Evolutionary conservation across 2,329 filamentous ascomycete genomes (phyloP).

Genomic region (Teratosphaeria pseudoeucalypti): DNA sequence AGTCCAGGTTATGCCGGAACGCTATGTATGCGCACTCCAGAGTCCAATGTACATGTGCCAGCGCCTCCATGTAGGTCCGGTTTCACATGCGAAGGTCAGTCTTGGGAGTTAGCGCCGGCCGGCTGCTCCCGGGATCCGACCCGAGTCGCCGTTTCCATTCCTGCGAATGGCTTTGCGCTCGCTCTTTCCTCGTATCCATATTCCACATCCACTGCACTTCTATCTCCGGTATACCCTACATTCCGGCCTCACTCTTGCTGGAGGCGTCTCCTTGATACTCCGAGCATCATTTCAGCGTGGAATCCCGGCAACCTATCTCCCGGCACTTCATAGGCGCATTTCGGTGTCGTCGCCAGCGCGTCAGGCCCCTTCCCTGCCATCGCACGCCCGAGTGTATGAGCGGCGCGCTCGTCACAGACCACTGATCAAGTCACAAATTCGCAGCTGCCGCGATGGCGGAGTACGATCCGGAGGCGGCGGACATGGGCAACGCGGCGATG

Average conservation of each 20-base stretch:
- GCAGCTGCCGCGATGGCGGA: constrained; percentile 33
- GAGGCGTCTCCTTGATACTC: not conserved
- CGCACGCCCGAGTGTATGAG: not conserved
- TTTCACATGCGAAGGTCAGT: not conserved
- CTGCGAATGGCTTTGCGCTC: not conserved
- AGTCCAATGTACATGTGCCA: not conserved
- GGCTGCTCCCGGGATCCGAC: too few relatives aligned
- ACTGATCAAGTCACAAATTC: not conserved
- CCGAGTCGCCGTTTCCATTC: not conserved
- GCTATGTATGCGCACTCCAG: not conserved
- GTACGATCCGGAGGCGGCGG: constrained; percentile 22
- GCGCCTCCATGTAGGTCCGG: not conserved
- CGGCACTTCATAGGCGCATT: not conserved
- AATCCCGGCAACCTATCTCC: not conserved
- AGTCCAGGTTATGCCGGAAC: not conserved
- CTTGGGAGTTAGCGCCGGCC: not conserved
- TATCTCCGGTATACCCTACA: not conserved
- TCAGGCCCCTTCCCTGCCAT: not conserved
- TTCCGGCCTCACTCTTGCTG: not conserved
- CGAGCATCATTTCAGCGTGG: not conserved
- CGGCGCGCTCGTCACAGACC: not conserved
- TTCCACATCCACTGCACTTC: not conserved
- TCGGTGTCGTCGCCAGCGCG: not conserved
- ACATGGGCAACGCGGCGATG: constrained; percentile 24
- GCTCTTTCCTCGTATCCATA: not conserved